Evolutionary conservation across 2,329 filamentous ascomycete species (phyloP).

Genomic region (Neofusicoccum cordaticola): DNA sequence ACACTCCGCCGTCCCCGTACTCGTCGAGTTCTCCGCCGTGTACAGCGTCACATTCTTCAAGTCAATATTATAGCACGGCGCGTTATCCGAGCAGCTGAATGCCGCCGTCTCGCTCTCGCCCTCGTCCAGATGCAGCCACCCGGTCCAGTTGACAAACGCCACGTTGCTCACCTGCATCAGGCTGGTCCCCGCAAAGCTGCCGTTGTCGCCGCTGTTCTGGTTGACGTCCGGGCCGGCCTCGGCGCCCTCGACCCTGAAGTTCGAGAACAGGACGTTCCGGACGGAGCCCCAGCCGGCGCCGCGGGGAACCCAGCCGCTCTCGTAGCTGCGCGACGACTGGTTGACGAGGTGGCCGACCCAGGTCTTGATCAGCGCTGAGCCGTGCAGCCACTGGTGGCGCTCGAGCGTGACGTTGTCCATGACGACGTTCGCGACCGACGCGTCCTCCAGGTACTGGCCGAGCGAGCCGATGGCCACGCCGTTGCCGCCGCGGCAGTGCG

Average conservation of each 20-base stretch:
- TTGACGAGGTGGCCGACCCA: constrained; percentile 51
- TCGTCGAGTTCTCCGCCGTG: constrained; percentile 31
- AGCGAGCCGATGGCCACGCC: constrained; percentile 52
- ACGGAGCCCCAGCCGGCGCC: constrained; percentile 56
- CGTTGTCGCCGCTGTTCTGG: constrained; percentile 52
- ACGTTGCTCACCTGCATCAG: constrained; percentile 52
- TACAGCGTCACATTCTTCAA: constrained; percentile 43
- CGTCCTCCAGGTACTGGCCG: constrained; percentile 56
- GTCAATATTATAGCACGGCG: constrained; percentile 52
- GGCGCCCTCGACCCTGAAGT: constrained; percentile 51
- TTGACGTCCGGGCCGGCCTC: constrained; percentile 44
- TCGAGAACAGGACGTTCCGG: constrained; percentile 50
- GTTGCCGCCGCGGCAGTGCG: constrained; percentile 55
- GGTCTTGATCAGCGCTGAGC: constrained; percentile 56
- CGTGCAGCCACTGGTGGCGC: constrained; percentile 46
- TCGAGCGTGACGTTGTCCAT: constrained; percentile 49
- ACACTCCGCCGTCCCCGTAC: constrained; percentile 35
- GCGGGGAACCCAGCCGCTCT: constrained; percentile 47
- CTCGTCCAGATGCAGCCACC: constrained; percentile 35
- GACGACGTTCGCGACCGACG: constrained; percentile 49
- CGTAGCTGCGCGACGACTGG: constrained; percentile 42
- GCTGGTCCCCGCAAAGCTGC: constrained; percentile 47
- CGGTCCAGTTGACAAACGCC: constrained; percentile 52
- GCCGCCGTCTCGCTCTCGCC: constrained; percentile 36
- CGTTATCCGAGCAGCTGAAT: constrained; percentile 48